Evolutionary conservation across 2,329 filamentous ascomycete genomes (phyloP).

Genomic region (Colletotrichum noveboracense): DNA sequence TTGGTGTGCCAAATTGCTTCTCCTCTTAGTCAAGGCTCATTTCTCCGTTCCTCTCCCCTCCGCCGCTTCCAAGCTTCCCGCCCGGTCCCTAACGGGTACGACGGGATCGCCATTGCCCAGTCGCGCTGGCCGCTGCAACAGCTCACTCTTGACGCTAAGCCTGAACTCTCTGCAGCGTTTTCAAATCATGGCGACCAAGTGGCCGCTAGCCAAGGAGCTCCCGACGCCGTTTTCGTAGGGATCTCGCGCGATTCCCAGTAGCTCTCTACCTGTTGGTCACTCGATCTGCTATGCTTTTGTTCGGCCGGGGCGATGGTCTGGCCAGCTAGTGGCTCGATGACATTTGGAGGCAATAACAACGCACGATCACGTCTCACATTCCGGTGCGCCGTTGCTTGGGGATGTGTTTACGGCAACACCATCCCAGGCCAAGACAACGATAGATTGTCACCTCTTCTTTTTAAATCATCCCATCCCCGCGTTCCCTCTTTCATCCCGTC

Average conservation of each 20-base stretch:
- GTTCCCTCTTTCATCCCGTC: neutral
- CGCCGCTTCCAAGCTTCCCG: neutral
- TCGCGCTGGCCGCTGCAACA: neutral
- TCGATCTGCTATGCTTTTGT: neutral
- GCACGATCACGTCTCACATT: slow-evolving; percentile 17
- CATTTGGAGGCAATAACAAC: neutral
- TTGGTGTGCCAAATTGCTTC: neutral
- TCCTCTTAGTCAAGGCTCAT: neutral
- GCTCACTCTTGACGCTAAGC: neutral
- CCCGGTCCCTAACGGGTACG: neutral
- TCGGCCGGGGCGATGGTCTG: neutral
- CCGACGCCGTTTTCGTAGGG: neutral
- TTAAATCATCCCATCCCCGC: neutral
- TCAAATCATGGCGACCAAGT: slow-evolving; percentile 3
- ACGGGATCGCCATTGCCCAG: neutral
- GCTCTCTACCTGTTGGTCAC: neutral
- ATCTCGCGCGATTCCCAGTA: neutral
- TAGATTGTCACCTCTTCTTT: neutral
- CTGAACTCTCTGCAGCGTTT: neutral
- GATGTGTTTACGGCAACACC: neutral
- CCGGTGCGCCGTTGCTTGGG: slow-evolving; percentile 5
- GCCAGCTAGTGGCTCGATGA: neutral
- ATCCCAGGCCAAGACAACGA: neutral
- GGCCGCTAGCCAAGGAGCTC: neutral
- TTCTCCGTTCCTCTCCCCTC: neutral